phyloP scores from a whole-genome alignment of 495 filamentous ascomycete species.

The Neurospora africana region DNA sequence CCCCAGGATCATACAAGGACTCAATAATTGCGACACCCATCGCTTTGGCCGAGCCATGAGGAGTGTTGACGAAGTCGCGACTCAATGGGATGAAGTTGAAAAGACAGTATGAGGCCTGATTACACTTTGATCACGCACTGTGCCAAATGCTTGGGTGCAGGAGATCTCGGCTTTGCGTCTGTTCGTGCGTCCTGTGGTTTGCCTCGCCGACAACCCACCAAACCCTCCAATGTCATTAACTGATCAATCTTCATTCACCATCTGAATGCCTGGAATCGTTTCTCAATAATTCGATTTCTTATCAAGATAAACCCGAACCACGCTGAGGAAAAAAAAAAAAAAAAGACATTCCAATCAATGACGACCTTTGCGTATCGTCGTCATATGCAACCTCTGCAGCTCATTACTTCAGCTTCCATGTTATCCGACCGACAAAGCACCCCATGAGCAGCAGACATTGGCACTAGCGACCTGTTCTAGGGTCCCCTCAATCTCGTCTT shows the following conservation, averaged over 20 bases:
- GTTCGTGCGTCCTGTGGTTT: neutral
- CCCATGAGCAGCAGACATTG: neutral
- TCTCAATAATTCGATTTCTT: neutral
- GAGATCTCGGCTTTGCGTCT: neutral
- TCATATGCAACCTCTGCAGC: neutral
- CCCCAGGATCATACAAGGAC: neutral
- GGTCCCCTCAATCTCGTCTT: neutral
- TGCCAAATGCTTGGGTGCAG: neutral
- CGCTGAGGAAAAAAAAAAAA: too few species aligned
- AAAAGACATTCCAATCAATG: neutral
- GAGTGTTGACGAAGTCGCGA: neutral
- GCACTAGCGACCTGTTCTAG: neutral
- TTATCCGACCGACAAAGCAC: neutral
- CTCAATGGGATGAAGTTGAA: neutral
- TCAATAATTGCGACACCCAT: neutral
- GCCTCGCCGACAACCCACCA: neutral
- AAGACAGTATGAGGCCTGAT: neutral
- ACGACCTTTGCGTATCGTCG: neutral
- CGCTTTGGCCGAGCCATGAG: neutral
- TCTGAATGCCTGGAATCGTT: neutral
- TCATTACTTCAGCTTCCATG: neutral
- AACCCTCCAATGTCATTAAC: neutral
- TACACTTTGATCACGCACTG: neutral
- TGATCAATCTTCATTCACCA: neutral
- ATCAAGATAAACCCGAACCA: neutral